A percentile compares a stretch with the other conserved stretches of the same genome.
phyloP scores from a whole-genome alignment of 2,329 filamentous ascomycete species.

The Alternaria infectoria region DNA sequence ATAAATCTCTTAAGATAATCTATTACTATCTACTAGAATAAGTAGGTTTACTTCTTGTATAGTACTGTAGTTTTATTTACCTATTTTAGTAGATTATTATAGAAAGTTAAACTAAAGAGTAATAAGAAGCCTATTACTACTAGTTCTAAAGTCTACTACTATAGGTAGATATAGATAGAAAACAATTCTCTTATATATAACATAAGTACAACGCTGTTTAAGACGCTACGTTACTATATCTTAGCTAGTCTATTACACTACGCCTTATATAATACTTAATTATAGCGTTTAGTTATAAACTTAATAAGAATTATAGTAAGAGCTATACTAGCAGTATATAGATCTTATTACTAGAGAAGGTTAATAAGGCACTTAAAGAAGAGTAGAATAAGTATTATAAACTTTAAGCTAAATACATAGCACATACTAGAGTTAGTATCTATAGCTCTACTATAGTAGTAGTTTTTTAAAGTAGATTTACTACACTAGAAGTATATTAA shows the following conservation, averaged over 20 bases:
- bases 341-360: background rate
- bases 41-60: too few relatives aligned
- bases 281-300: background rate
- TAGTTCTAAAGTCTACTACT: too few relatives aligned
- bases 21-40: too few relatives aligned
- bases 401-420: background rate
- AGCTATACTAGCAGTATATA: background rate
- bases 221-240: background rate
- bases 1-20: too few relatives aligned
- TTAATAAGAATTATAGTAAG: background rate
- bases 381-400: background rate
- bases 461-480: background rate
- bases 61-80: too few relatives aligned
- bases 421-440: background rate
- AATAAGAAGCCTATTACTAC: too few relatives aligned
- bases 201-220: too few relatives aligned
- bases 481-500: background rate
- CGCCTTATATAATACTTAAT: background rate
- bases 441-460: background rate
- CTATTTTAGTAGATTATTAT: too few relatives aligned
- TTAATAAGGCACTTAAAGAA: background rate
- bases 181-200: too few relatives aligned
- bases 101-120: too few relatives aligned
- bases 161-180: too few relatives aligned
- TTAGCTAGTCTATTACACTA: background rate